Conservation (phyloP, 495 filamentous ascomycete genomes). For the Eremomyces bilateralis region DNA sequence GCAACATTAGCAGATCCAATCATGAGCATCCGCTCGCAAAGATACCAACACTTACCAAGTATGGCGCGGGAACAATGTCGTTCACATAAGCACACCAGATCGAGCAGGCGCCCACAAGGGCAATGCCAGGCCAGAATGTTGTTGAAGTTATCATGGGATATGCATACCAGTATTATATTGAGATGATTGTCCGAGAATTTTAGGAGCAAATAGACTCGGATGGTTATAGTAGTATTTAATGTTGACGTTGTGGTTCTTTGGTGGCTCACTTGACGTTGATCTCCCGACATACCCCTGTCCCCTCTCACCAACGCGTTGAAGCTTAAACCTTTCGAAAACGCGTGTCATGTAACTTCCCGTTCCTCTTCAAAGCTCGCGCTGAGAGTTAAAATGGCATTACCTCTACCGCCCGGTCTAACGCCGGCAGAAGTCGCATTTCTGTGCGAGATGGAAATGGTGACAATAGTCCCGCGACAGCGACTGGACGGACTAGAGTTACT, state of each 20-base stretch:
- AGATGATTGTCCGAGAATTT: too few relatives aligned
- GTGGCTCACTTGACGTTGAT: too few relatives aligned
- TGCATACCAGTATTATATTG: neutral
- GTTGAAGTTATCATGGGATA: neutral
- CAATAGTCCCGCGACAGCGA: constrained; percentile 74
- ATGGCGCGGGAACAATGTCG: constrained; percentile 49
- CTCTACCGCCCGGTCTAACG: constrained; percentile 60
- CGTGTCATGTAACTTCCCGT: too few relatives aligned
- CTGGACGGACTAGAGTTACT: constrained; percentile 70
- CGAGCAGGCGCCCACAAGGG: neutral
- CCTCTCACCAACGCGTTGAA: too few relatives aligned
- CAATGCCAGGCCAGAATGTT: neutral
- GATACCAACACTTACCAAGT: constrained; percentile 34
- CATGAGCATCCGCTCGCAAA: neutral
- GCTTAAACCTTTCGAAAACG: too few relatives aligned
- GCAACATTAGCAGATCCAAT: constrained; percentile 1
- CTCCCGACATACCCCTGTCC: too few relatives aligned
- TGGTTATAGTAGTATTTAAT: too few relatives aligned
- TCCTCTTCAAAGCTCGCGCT: too few relatives aligned
- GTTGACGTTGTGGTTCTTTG: too few relatives aligned
- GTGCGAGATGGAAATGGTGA: constrained; percentile 91
- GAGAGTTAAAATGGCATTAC: constrained; percentile 46
- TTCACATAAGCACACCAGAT: constrained; percentile 9
- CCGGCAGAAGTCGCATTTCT: constrained; percentile 85
- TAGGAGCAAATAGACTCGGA: too few relatives aligned